Base-by-base conservation (phyloP, 2,329 filamentous ascomycete species). In the Elsinoe arachidis region DNA sequence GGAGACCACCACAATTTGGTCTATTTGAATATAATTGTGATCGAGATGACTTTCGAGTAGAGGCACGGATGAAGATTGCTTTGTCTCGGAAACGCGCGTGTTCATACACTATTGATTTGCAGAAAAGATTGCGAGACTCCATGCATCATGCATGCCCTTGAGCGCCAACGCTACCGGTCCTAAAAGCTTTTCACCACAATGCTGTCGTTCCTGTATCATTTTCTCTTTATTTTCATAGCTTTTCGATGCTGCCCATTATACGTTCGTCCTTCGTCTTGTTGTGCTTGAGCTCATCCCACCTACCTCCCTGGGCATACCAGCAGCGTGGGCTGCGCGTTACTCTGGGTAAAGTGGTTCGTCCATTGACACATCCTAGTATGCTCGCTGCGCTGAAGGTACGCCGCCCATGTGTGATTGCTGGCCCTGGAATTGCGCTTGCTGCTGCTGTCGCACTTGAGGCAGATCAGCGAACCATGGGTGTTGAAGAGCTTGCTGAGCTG, bases 381-480 rank as follows among this genome's bases (percentile, higher is more conserved):
- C 56, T 34, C 60, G 54, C 47, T 61, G 60, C 12, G 60, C 23
- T 10, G 57, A 55, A 12, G 51, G 33, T 35, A 59, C 55, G 38
- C 58, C 56, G n/a, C 58, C 47, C 55, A 61, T 58, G 30, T 56
- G 54, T 15, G 39, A 46, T 30, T 61, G 60, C 19, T 61, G 58
- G 14, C 54, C 51, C 46, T 60, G 57, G 17, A 60, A 51, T n/a
- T 56, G 52, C 2, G 46, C 43, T 26, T 54, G 46, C 51, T 61
- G 60, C 17, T 60, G 59, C 30, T 59, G 58, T 30, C 58, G 58
- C 15, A 60, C 77, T 65, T 82, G 77, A 12, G 84, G 75, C 14
- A 90, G 71, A 65, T 92, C 88, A 61, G 79, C 82, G 75, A 99
- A 99, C 93, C 93, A 99, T 0, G 87, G 88, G 70, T 99, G 93